A percentile compares a stretch with the other conserved stretches of the same genome.
Evolutionary conservation across 2,329 filamentous ascomycete genomes (phyloP).

Genomic region (Penicillium sp.): DNA sequence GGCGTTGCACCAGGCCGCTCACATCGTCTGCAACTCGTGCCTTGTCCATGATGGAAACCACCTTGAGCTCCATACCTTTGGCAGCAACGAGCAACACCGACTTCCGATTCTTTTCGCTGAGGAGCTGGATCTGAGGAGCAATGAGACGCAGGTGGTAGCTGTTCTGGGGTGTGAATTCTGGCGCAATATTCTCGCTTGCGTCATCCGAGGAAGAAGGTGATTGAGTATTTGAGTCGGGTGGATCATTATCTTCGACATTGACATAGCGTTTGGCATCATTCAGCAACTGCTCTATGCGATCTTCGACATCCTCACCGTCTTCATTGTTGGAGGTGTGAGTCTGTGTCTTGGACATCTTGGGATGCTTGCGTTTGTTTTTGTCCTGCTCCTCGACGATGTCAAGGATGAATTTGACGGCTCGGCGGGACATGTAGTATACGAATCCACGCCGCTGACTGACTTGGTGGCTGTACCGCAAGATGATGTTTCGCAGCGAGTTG

Average conservation of each 20-base stretch:
- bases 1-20: slow-evolving; percentile 89
- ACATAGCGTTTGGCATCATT: slow-evolving; percentile 83
- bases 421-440: slow-evolving; percentile 93
- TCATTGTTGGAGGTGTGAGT: slow-evolving; percentile 44
- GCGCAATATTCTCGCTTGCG: slow-evolving; percentile 73
- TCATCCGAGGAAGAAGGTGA: slow-evolving; percentile 46
- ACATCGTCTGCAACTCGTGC: slow-evolving; percentile 88
- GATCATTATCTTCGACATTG: slow-evolving; percentile 63
- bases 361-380: slow-evolving; percentile 62
- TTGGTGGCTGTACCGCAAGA: slow-evolving; percentile 95
- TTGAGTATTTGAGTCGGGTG: slow-evolving; percentile 46
- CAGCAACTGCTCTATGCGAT: slow-evolving; percentile 82
- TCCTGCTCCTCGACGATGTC: slow-evolving; percentile 95
- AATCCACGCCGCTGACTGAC: slow-evolving; percentile 94
- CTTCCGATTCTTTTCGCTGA: slow-evolving; percentile 97
- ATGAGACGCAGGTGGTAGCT: slow-evolving; percentile 94
- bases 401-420: slow-evolving; percentile 95
- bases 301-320: slow-evolving; percentile 67
- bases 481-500: slow-evolving; percentile 91
- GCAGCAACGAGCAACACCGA: slow-evolving; percentile 95
- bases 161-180: slow-evolving; percentile 87
- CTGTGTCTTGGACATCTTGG: slow-evolving; percentile 34
- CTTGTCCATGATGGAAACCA: slow-evolving; percentile 98
- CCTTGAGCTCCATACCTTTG: slow-evolving; percentile 97
- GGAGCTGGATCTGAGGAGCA: slow-evolving; percentile 94